These are phyloP conservation scores for Aspergillus candidus DNA, from an alignment of 2,329 filamentous ascomycete species.

Conservation along the genomic window DNA sequence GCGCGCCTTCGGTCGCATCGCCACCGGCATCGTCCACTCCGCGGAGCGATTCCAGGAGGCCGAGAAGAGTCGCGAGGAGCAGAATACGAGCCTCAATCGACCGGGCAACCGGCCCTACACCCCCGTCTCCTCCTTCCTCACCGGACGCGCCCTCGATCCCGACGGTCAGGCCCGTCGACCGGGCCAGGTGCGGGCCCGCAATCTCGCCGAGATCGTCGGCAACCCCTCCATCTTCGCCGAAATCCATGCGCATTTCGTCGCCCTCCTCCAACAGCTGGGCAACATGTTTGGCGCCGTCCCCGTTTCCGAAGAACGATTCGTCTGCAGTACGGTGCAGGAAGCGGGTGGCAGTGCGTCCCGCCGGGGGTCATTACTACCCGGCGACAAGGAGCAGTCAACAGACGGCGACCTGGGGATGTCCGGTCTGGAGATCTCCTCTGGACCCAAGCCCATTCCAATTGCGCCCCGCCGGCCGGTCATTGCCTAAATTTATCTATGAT, in stretches of 20 bases:
- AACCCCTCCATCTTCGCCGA: conserved; percentile 55
- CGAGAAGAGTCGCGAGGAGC: conserved; percentile 39
- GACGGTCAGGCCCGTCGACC: conserved; percentile 49
- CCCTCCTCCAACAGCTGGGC: conserved; percentile 43
- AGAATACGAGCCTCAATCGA: conserved; percentile 21
- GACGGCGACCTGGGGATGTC: conserved; percentile 29
- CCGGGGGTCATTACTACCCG: conserved; percentile 19
- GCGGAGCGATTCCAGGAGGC: conserved; percentile 42
- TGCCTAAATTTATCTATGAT: conserved; percentile 18
- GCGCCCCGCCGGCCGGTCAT: conserved; percentile 30
- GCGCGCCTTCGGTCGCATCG: conserved; percentile 51
- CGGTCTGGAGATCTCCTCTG: conserved; percentile 28
- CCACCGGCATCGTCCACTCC: conserved; percentile 45
- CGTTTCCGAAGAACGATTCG: conserved; percentile 37
- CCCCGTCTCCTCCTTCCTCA: conserved; percentile 53
- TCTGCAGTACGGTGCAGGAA: conserved; percentile 31
- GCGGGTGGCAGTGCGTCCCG: conserved; percentile 10
- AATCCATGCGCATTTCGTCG: conserved; percentile 50
- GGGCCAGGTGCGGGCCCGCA: conserved; percentile 50
- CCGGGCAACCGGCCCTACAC: conserved; percentile 42
- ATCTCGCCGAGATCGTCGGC: conserved; percentile 54
- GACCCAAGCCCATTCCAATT: conserved; percentile 35
- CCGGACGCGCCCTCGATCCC: conserved; percentile 50
- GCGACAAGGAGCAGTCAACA: conserved; percentile 16
- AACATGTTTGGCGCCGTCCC: conserved; percentile 41